Evolutionary conservation across 1,139 yeast genomes (phyloP), one percentile per base, ranked within the genome.

Genomic region (Scheffersomyces insectosa): DNA sequence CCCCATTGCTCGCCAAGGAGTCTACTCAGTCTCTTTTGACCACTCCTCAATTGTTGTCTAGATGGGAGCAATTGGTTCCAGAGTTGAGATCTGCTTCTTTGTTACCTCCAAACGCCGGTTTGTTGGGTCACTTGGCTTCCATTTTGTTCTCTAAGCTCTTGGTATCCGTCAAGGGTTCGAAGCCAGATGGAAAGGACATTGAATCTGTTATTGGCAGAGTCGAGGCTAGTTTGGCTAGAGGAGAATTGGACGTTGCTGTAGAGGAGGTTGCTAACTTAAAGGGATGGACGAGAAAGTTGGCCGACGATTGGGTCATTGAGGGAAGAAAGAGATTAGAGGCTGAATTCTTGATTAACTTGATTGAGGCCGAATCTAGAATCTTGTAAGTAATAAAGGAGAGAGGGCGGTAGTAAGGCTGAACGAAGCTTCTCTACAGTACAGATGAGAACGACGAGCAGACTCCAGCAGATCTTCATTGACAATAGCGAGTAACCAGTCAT

Each of bases 51-150:
- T 77, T 90, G 55, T 70, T 79, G 52, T 64, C 81, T 40, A 79
- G 90, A 63, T 86, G 93, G 86, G 82, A 83, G 52, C 72, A 83
- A 46, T 75, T 93, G 48, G 84, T 80, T 15, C 96, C 96, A 14
- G 96, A 91, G 66, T 81, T 93, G 60, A 84, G 96, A 65, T 82
- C 90, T 27, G 93, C 96, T 8, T 84, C 97, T 10, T 70, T 90
- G 55, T 78, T 88, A 50, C 98, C 98, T 41, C 96, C 95, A 55
- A 88, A 91, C 62, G 96, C 99, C 28, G 99, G 99, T 57, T 79
- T 93, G 46, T 79, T 93, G 56, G 98, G 97, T 36, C 97, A 93
- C 66, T 65, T 90, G 41, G 79, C 95, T 8, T 91, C 98, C 11
- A 70, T 78, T 50, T 45, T 89, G 8, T 88, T 91, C 60, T 86